A percentile compares a stretch with the other conserved stretches of the same genome.
Evolutionary conservation across 176 grass and related monocot genomes (phyloP).

Genomic region (Carex parvula): DNA sequence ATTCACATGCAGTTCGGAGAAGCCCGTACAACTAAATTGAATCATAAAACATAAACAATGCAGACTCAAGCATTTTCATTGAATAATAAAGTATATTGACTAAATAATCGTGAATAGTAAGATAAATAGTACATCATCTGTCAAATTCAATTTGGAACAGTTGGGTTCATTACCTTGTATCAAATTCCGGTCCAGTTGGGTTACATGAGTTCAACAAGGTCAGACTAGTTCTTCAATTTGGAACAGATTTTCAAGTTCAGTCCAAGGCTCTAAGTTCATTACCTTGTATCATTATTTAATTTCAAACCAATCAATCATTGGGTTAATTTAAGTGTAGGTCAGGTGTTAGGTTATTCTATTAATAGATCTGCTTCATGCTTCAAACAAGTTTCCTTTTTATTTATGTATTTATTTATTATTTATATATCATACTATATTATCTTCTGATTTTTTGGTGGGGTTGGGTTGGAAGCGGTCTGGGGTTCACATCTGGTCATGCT

Average conservation of each 20-base stretch:
- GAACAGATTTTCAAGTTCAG: not conserved
- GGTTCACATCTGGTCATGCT: constrained; percentile 13
- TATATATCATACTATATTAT: not conserved
- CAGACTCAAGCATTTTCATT: no score
- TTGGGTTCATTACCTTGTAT: no score
- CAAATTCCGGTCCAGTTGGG: not conserved
- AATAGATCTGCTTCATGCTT: not conserved
- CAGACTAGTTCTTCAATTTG: not conserved
- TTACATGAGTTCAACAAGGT: not conserved
- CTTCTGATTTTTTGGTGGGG: not conserved
- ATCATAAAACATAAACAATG: no score
- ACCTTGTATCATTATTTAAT: not conserved
- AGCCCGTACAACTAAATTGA: no score
- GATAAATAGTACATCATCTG: no score
- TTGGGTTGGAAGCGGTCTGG: not conserved
- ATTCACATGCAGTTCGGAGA: no score
- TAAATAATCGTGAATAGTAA: no score
- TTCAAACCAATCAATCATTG: not conserved
- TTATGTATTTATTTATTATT: not conserved
- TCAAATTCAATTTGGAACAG: no score
- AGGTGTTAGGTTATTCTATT: constrained; percentile 5
- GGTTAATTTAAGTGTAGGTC: not conserved
- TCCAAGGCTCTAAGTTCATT: not conserved
- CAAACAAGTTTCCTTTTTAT: not conserved
- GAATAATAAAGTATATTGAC: no score